phyloP scores from a whole-genome alignment of 2,329 filamentous ascomycete species.

The Aspergillus aculeatus region DNA sequence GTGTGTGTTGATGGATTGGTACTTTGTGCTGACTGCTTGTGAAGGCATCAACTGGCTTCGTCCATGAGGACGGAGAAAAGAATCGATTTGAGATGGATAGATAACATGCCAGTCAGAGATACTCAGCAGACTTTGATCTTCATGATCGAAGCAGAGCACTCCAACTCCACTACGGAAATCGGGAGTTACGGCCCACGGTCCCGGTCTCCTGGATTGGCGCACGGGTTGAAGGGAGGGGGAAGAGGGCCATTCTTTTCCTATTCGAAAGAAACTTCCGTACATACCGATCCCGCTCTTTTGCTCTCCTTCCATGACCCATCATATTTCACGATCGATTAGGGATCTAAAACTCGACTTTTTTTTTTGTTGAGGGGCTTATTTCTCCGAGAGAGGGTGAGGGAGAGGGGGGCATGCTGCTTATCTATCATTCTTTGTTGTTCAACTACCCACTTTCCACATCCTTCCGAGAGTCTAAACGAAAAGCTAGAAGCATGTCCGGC shows the following conservation, averaged over 20 bases:
- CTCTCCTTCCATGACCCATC: conserved; percentile 17
- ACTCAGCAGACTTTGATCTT: not conserved
- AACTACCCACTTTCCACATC: conserved; percentile 1
- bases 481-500: not conserved
- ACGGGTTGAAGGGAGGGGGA: conserved; percentile 13
- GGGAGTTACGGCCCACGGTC: conserved; percentile 6
- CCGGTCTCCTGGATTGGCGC: conserved; percentile 15
- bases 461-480: not conserved
- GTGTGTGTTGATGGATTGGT: not conserved
- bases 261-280: conserved; percentile 18
- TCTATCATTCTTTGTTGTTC: not conserved
- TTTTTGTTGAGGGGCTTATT: not conserved
- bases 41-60: not conserved
- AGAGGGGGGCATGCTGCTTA: not conserved
- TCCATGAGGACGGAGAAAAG: not conserved
- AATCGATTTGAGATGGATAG: not conserved
- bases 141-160: not conserved
- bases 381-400: not conserved
- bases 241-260: conserved; percentile 5
- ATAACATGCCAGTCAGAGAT: not conserved
- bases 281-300: conserved; percentile 7
- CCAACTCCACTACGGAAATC: not conserved
- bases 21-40: not conserved
- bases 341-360: not conserved
- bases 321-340: conserved; percentile 13